Percentiles rank a stretch among this genome's conserved stretches.
Evolutionary conservation across 805 yeast species (phyloP).

Genomic region (Naumovozyma dairenensis): DNA sequence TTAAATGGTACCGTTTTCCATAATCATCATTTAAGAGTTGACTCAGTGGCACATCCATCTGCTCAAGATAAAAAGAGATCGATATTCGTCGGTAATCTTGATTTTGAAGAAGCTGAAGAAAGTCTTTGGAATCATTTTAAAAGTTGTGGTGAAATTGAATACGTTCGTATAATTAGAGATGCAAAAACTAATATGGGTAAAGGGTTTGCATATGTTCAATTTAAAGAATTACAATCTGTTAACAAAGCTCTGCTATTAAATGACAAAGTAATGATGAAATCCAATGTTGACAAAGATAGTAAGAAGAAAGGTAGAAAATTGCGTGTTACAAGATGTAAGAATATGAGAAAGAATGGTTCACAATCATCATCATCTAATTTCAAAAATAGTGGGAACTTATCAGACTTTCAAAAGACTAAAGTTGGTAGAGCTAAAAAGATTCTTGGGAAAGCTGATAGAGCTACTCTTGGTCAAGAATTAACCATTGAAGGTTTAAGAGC

Average conservation of each 20-base stretch:
- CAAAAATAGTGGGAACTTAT: slow-evolving; percentile 30
- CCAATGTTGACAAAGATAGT: slow-evolving; percentile 23
- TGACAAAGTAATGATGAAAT: slow-evolving; percentile 44
- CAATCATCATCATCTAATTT: slow-evolving; percentile 8
- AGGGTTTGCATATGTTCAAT: slow-evolving; percentile 95
- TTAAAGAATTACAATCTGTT: slow-evolving; percentile 62
- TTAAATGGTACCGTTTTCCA: slow-evolving; percentile 60
- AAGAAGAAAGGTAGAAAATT: slow-evolving; percentile 44
- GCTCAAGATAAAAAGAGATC: slow-evolving; percentile 75
- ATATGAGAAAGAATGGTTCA: slow-evolving; percentile 21
- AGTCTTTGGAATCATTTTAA: slow-evolving; percentile 74
- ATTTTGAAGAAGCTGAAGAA: slow-evolving; percentile 89
- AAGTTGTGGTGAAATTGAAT: slow-evolving; percentile 62
- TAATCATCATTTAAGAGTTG: slow-evolving; percentile 77
- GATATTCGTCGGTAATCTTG: slow-evolving; percentile 87
- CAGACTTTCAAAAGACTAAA: slow-evolving; percentile 62
- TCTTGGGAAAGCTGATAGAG: slow-evolving; percentile 71
- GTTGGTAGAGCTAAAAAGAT: slow-evolving; percentile 71
- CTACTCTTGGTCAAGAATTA: slow-evolving; percentile 48
- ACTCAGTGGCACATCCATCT: slow-evolving; percentile 86
- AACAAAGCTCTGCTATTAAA: slow-evolving; percentile 72
- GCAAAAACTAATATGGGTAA: slow-evolving; percentile 90
- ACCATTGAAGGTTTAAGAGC: slow-evolving; percentile 73
- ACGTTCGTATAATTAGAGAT: slow-evolving; percentile 86
- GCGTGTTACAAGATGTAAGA: slow-evolving; percentile 66